Percentiles rank a stretch among this genome's conserved stretches.
Conservation (phyloP, 306 rosid genomes). For the Ormosia emarginata region DNA sequence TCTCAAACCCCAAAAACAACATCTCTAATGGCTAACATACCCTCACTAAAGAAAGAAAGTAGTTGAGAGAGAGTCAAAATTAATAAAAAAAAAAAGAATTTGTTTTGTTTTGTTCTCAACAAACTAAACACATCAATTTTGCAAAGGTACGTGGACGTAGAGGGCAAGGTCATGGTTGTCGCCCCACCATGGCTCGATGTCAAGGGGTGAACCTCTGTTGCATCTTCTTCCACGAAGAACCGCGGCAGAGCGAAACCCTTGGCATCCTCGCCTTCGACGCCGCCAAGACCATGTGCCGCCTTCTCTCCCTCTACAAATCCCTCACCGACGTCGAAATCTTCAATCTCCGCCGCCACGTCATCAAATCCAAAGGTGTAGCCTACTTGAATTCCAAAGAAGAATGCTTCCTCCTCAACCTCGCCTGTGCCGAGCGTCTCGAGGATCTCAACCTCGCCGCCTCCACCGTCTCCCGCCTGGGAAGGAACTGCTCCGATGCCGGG, state of each 20-base stretch:
- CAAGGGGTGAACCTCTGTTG: conserved; percentile 7
- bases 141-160: background rate
- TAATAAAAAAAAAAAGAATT: no score
- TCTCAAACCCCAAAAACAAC: background rate
- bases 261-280: conserved; percentile 64
- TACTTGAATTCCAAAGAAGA: conserved; percentile 50
- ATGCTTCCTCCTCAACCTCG: conserved; percentile 56
- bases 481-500: conserved; percentile 26
- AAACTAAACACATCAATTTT: background rate
- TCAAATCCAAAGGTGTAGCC: conserved; percentile 41
- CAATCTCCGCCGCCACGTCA: conserved; percentile 26
- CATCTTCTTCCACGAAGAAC: conserved; percentile 29
- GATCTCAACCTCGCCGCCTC: conserved; percentile 52
- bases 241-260: conserved; percentile 23
- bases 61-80: background rate
- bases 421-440: conserved; percentile 58
- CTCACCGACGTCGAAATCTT: conserved; percentile 45
- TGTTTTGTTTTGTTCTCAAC: background rate
- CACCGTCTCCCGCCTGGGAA: conserved; percentile 41
- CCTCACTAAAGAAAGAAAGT: background rate
- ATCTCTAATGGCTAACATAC: background rate
- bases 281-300: conserved; percentile 61
- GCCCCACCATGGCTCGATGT: conserved; percentile 29
- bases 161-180: conserved; percentile 25
- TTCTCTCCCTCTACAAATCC: conserved; percentile 55